Conservation (phyloP, 1,139 yeast genomes). For the Yamadazyma songkhlaensis region DNA sequence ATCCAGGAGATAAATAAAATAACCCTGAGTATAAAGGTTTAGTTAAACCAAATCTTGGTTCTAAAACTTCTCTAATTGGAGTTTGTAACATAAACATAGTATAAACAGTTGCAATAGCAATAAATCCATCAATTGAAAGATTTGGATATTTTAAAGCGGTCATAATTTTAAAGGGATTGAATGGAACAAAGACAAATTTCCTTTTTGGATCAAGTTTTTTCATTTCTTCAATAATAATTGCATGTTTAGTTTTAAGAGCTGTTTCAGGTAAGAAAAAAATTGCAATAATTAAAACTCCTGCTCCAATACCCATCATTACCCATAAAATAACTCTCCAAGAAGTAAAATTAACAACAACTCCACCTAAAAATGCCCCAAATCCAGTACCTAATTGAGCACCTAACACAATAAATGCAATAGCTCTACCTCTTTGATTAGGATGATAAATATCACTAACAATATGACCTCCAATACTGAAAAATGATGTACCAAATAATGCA, state of each 20-base stretch:
- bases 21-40: slow-evolving; percentile 47
- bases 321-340: slow-evolving; percentile 52
- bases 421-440: slow-evolving; percentile 46
- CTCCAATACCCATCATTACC: slow-evolving; percentile 42
- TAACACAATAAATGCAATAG: slow-evolving; percentile 40
- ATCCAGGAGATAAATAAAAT: slow-evolving; percentile 53
- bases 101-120: slow-evolving; percentile 37
- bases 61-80: slow-evolving; percentile 52
- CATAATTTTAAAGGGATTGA: slow-evolving; percentile 43
- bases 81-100: slow-evolving; percentile 52
- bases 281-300: slow-evolving; percentile 23
- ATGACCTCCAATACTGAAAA: slow-evolving; percentile 46
- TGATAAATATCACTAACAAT: slow-evolving; percentile 44
- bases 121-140: slow-evolving; percentile 41
- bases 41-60: slow-evolving; percentile 47
- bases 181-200: slow-evolving; percentile 36
- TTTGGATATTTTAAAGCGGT: slow-evolving; percentile 39
- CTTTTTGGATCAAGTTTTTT: slow-evolving; percentile 22
- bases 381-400: slow-evolving; percentile 52
- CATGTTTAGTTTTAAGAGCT: slow-evolving; percentile 23
- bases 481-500: slow-evolving; percentile 53
- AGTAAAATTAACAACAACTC: slow-evolving; percentile 44
- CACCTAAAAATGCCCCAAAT: slow-evolving; percentile 47
- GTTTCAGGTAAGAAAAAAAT: slow-evolving; percentile 42
- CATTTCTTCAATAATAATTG: slow-evolving; percentile 14